Evolutionary conservation across 1,284 basidiomycete species (phyloP).

Genomic region (Baeospora myosura): DNA sequence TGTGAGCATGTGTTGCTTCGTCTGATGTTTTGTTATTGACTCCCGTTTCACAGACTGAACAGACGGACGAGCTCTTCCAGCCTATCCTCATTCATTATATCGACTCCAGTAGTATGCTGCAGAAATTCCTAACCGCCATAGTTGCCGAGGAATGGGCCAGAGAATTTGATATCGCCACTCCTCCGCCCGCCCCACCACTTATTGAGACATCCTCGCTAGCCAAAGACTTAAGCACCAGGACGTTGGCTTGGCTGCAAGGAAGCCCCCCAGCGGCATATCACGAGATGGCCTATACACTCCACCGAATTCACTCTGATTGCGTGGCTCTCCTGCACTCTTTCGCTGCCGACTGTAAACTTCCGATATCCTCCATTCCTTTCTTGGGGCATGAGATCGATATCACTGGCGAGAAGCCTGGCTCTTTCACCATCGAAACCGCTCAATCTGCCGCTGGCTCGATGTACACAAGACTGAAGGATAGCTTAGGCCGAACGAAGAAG

Average conservation of each 20-base stretch:
- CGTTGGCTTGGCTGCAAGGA: conserved; percentile 69
- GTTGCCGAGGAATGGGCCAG: conserved; percentile 92
- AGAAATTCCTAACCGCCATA: conserved; percentile 79
- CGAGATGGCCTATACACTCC: conserved; percentile 84
- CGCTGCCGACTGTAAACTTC: conserved; percentile 78
- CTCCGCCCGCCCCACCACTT: conserved; percentile 30
- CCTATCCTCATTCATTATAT: conserved; percentile 75
- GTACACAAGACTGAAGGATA: conserved; percentile 72
- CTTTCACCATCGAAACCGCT: conserved; percentile 81
- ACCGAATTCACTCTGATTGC: conserved; percentile 79
- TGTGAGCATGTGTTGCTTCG: conserved; percentile 29
- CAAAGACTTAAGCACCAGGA: conserved; percentile 55
- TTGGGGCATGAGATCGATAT: conserved; percentile 78
- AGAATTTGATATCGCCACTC: conserved; percentile 33
- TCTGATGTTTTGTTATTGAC: conserved; percentile 3
- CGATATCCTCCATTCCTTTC: conserved; percentile 71
- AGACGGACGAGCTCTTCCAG: conserved; percentile 56
- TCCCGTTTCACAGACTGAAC: conserved; percentile 20
- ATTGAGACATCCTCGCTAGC: conserved; percentile 56
- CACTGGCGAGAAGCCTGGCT: conserved; percentile 51
- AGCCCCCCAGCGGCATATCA: conserved; percentile 78
- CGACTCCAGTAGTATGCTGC: conserved; percentile 84
- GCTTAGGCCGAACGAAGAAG: conserved; percentile 70
- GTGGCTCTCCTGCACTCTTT: conserved; percentile 77
- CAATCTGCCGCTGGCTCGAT: conserved; percentile 64